Evolutionary conservation across 306 rosid species (phyloP).

Genomic region (Citrullus mucosospermus): DNA sequence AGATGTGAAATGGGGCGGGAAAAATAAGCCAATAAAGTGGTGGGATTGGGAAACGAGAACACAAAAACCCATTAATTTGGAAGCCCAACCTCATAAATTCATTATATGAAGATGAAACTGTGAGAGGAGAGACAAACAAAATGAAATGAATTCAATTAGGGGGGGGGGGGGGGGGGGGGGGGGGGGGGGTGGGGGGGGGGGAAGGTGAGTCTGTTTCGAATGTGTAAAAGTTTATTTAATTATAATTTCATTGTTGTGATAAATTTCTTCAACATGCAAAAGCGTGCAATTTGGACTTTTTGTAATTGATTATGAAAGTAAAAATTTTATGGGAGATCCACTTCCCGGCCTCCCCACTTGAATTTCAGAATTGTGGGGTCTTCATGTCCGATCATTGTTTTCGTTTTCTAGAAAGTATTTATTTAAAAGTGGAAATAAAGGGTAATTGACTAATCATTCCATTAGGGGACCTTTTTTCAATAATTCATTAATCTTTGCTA

Average conservation of each 20-base stretch:
- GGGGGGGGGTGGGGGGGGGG: too few species aligned
- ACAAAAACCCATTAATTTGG: not conserved
- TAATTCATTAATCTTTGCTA: not conserved
- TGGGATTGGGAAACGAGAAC: not conserved
- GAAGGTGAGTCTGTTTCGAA: not conserved
- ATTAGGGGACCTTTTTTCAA: not conserved
- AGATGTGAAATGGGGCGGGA: too few species aligned
- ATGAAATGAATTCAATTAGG: too few species aligned
- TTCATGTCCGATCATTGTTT: not conserved
- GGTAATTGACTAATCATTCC: not conserved
- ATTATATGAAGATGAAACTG: too few species aligned
- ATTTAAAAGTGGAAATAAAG: not conserved
- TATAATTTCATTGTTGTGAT: not conserved
- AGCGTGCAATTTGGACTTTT: conserved; percentile 23
- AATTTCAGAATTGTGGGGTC: not conserved
- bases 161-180: too few species aligned
- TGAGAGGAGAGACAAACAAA: too few species aligned
- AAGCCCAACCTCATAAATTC: too few species aligned
- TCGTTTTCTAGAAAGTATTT: not conserved
- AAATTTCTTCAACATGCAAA: conserved; percentile 27
- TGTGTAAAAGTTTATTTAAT: not conserved
- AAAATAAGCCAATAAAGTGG: too few species aligned
- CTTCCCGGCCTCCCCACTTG: not conserved
- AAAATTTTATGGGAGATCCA: not conserved
- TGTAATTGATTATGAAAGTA: not conserved